Base-by-base conservation (phyloP, 768 basidiomycete species). In the Naematelia encephala region DNA sequence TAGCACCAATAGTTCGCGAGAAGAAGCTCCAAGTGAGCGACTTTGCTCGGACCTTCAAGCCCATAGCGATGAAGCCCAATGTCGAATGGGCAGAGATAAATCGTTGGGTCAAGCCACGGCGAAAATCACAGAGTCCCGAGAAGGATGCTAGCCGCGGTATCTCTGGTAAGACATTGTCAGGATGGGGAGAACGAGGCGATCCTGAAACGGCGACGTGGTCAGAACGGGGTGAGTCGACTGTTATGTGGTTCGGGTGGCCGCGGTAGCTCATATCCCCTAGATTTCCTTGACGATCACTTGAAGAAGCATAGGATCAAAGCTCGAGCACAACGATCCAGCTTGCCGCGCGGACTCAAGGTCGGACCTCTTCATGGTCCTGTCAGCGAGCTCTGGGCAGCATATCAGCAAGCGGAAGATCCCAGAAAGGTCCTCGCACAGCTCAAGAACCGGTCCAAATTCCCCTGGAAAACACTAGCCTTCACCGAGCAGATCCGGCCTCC, bases 401-500 rank as follows among this genome's bases (percentile, higher is more conserved):
- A 71, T 47, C 87, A 87, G 21, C 87, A 94, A 61, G 84, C 84
- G 19, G 78, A 80, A 3, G 80, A 82, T 55, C 89, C 89, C 19
- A 85, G 89, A 25, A 76, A 79, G n/a, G 79, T 91, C 11, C 80
- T 87, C 39, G 72, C 78, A 11, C 76, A 84, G 59, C 81, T 99
- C 10, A 79, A 80, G 51, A 82, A 91, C 60, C 84, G 87, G 12
- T 76, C 74, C 4, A 68, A 80, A 23, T 80, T 91, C 47, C 87
- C 87, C 0, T 84, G 86, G 51, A 98, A 96, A 78, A 84, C 86
- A 2, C 80, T 98, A 42, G 86, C 89, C 59, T 98, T 96, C 76
- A 78, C 81, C 14, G 87, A 87, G 57, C 91, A 98, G 74, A 82
- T 83, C 0, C 85, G 96, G 49, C 94, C 96, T 12, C 91, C 91